phyloP scores from a whole-genome alignment of 768 basidiomycete species.

The Clitopilus hobsonii region DNA sequence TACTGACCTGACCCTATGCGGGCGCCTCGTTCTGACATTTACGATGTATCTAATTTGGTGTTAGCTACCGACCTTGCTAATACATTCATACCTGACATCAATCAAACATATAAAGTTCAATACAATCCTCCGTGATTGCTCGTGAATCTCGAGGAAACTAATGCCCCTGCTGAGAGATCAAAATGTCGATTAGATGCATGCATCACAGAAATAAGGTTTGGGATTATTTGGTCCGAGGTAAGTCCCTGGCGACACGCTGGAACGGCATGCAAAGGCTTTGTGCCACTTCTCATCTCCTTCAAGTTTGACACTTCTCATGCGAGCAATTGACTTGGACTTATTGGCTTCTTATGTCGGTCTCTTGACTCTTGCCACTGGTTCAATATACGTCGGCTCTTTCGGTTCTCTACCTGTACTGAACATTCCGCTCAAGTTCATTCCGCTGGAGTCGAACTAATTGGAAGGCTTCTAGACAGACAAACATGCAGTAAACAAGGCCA shows the following conservation, averaged over 20 bases:
- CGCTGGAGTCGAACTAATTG: conserved; percentile 2
- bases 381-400: conserved; percentile 68
- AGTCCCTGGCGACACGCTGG: not conserved
- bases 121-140: not conserved
- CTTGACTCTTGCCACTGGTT: conserved; percentile 55
- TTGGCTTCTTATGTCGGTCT: conserved; percentile 68
- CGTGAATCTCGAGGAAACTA: not conserved
- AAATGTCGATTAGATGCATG: not conserved
- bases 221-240: not conserved
- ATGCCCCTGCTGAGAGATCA: not conserved
- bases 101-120: not conserved
- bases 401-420: conserved; percentile 58
- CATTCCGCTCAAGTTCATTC: conserved; percentile 7
- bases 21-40: too few species aligned
- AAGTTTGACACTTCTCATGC: conserved; percentile 5
- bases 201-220: conserved; percentile 1
- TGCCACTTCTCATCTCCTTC: conserved; percentile 1
- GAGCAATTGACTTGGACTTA: conserved; percentile 47
- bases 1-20: too few species aligned
- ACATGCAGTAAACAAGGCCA: not conserved
- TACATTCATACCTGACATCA: not conserved
- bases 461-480: conserved; percentile 18
- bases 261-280: not conserved
- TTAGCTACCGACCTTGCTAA: not conserved
- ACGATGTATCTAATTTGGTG: not conserved